Percentiles rank a stretch among this genome's conserved stretches.
Conservation (phyloP, 768 basidiomycete species). For the Pleurotus eryngii region DNA sequence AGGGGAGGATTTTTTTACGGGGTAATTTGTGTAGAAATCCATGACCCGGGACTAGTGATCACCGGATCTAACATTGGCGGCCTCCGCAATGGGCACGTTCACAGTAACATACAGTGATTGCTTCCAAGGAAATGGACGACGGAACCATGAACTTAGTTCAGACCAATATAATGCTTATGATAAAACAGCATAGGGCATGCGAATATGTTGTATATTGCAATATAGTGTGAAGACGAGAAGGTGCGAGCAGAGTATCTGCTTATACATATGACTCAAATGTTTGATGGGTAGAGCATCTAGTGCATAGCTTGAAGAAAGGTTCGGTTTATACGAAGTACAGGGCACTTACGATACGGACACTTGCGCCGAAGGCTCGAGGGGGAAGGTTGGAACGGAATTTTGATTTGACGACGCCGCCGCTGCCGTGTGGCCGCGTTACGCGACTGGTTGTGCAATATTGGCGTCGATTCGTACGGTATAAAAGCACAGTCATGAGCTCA, state of each 20-base stretch:
- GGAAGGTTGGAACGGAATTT: slow-evolving; percentile 97
- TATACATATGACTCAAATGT: slow-evolving; percentile 46
- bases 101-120: not conserved
- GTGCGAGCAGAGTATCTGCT: not conserved
- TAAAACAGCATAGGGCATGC: slow-evolving; percentile 5
- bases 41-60: not conserved
- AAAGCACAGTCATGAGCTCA: slow-evolving; percentile 33
- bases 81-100: too few species aligned
- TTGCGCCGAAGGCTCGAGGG: slow-evolving; percentile 90
- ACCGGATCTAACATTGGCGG: not conserved
- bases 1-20: not conserved
- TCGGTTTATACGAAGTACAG: not conserved
- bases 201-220: slow-evolving; percentile 8
- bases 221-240: not conserved
- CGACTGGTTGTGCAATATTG: slow-evolving; percentile 46
- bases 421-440: slow-evolving; percentile 91
- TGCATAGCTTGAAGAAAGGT: not conserved
- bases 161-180: not conserved
- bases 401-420: slow-evolving; percentile 92
- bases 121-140: not conserved
- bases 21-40: not conserved
- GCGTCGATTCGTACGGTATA: not conserved
- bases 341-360: slow-evolving; percentile 79
- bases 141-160: not conserved
- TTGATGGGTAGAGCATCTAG: slow-evolving; percentile 93